A percentile compares a stretch with the other conserved stretches of the same genome.
Conservation (phyloP, 1,284 basidiomycete genomes). For the Marasmius oreades region DNA sequence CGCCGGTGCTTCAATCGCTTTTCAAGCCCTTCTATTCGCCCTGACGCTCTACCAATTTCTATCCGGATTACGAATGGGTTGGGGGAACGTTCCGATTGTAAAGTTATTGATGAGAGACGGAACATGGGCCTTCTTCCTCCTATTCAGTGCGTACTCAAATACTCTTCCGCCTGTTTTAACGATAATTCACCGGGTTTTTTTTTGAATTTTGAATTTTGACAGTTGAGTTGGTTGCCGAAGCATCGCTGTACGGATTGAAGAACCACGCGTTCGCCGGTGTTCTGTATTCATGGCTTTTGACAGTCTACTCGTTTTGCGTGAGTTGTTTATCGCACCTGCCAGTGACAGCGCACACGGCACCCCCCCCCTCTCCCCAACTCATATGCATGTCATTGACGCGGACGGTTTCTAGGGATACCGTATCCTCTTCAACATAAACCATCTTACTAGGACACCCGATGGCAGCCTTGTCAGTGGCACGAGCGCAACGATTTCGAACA, state of each 20-base stretch:
- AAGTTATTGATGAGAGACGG: constrained; percentile 34
- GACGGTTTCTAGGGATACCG: constrained; percentile 31
- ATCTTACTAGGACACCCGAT: constrained; percentile 10
- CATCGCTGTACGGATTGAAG: constrained; percentile 22
- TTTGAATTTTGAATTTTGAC: not conserved
- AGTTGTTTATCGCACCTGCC: constrained; percentile 10
- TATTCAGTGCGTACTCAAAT: not conserved
- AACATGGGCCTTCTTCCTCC: constrained; percentile 20
- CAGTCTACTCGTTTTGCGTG: constrained; percentile 29
- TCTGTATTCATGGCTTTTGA: constrained; percentile 31
- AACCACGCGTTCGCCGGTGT: constrained; percentile 25
- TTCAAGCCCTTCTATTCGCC: constrained; percentile 32
- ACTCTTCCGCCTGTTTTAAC: not conserved
- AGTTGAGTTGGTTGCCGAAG: constrained; percentile 27
- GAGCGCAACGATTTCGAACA: not conserved
- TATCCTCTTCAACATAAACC: constrained; percentile 31
- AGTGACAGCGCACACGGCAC: too few species aligned
- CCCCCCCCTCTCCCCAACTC: too few species aligned
- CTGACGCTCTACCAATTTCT: constrained; percentile 31
- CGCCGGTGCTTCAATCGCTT: constrained; percentile 27
- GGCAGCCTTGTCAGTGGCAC: not conserved
- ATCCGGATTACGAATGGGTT: constrained; percentile 25
- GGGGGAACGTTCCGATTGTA: constrained; percentile 27
- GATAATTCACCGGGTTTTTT: not conserved
- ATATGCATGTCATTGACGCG: too few species aligned